phyloP scores from a whole-genome alignment of 495 filamentous ascomycete genomes.

The Penicillium cinerascens region DNA sequence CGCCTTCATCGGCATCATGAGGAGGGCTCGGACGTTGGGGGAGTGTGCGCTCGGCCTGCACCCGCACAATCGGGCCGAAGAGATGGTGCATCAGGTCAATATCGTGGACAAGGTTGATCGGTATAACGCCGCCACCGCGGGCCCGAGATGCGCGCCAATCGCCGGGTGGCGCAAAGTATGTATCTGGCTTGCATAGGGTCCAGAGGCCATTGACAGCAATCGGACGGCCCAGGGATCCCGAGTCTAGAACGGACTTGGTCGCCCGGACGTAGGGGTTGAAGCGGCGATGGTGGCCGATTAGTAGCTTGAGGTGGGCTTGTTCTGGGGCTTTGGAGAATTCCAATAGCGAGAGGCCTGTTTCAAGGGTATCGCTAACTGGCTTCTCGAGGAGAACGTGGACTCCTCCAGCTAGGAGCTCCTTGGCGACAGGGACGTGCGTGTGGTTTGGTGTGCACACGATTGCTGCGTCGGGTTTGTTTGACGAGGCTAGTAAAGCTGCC shows the following conservation, averaged over 20 bases:
- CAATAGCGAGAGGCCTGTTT: conserved; percentile 34
- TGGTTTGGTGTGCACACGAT: conserved; percentile 60
- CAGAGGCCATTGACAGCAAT: conserved; percentile 56
- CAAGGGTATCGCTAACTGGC: conserved; percentile 48
- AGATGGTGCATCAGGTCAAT: conserved; percentile 57
- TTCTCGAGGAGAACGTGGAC: conserved; percentile 59
- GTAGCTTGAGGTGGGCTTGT: conserved; percentile 37
- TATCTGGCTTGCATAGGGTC: conserved; percentile 48
- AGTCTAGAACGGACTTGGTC: conserved; percentile 42
- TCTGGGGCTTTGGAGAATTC: conserved; percentile 16
- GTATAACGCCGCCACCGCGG: conserved; percentile 46
- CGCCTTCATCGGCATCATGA: conserved; percentile 55
- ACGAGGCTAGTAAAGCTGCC: conserved; percentile 37
- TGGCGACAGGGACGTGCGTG: conserved; percentile 51
- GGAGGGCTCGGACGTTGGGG: conserved; percentile 33
- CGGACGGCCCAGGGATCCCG: conserved; percentile 39
- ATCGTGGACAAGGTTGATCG: conserved; percentile 60
- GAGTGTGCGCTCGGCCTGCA: conserved; percentile 47
- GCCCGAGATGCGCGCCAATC: conserved; percentile 43
- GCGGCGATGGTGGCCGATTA: conserved; percentile 59
- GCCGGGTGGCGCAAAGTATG: conserved; percentile 47
- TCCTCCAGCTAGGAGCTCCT: conserved; percentile 45
- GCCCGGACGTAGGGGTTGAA: conserved; percentile 56
- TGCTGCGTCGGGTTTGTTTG: conserved; percentile 46
- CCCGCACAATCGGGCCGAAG: conserved; percentile 49